Evolutionary conservation across 805 yeast species (phyloP).

Genomic region (Saccharomycopsis schoenii): DNA sequence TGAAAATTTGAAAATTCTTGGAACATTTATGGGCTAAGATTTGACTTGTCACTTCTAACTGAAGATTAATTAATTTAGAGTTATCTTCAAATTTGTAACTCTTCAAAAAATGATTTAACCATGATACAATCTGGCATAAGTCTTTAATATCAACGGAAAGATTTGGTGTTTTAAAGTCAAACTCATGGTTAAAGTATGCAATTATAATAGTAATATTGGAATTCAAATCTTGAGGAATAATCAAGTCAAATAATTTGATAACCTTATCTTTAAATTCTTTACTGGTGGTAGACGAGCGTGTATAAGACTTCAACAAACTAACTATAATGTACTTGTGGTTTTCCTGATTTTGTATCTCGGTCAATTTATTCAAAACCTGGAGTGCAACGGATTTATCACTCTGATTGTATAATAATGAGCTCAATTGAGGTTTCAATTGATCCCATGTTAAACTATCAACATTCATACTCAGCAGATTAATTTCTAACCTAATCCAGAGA

Average conservation of each 20-base stretch:
- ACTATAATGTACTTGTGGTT: background rate
- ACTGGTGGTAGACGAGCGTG: background rate
- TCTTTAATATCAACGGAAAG: constrained; percentile 5
- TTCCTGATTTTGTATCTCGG: background rate
- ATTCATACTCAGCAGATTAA: background rate
- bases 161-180: constrained; percentile 6
- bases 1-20: background rate
- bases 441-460: background rate
- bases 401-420: background rate
- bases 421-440: constrained; percentile 6
- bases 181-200: background rate
- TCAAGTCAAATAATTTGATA: constrained; percentile 4
- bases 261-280: background rate
- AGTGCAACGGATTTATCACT: background rate
- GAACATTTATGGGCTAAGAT: background rate
- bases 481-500: background rate
- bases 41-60: constrained; percentile 7
- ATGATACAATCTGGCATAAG: constrained; percentile 3
- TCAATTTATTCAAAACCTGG: background rate
- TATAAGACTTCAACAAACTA: constrained; percentile 8
- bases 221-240: background rate
- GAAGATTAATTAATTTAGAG: background rate
- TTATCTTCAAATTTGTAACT: background rate
- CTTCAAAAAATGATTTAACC: constrained; percentile 7
- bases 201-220: background rate